phyloP scores from a whole-genome alignment of 768 basidiomycete genomes.

The Tylopilus subfusipes region DNA sequence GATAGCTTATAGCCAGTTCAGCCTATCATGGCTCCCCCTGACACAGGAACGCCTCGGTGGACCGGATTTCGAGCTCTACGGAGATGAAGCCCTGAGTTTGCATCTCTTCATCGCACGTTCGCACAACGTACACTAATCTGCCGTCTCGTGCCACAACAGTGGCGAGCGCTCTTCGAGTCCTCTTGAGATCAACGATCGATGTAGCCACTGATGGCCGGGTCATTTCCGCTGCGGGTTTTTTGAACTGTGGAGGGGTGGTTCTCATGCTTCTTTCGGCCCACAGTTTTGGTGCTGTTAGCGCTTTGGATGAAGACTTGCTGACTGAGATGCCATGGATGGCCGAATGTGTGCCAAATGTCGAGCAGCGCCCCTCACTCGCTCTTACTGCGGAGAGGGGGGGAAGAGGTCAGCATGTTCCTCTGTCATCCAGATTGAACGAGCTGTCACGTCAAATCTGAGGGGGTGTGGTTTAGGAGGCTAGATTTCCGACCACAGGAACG shows the following conservation, averaged over 20 bases:
- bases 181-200: constrained; percentile 23
- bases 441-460: constrained; percentile 1
- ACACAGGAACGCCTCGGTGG: constrained; percentile 29
- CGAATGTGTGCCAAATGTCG: not conserved
- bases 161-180: constrained; percentile 6
- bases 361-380: not conserved
- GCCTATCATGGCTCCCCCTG: constrained; percentile 9
- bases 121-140: constrained; percentile 13
- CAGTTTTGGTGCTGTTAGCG: constrained; percentile 7
- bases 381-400: not conserved
- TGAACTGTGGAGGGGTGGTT: not conserved
- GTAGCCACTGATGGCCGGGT: constrained; percentile 4
- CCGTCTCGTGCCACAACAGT: constrained; percentile 9
- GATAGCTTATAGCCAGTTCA: constrained; percentile 27
- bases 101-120: constrained; percentile 27
- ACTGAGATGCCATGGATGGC: constrained; percentile 7
- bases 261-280: constrained; percentile 9
- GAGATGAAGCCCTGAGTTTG: constrained; percentile 25
- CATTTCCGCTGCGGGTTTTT: constrained; percentile 26
- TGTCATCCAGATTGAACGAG: constrained; percentile 5
- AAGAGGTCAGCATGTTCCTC: not conserved
- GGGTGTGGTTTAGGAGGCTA: not conserved
- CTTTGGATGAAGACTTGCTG: constrained; percentile 2
- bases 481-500: not conserved
- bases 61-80: constrained; percentile 24